A percentile compares a stretch with the other conserved stretches of the same genome.
These are phyloP conservation scores for Tephrocybe rancida DNA, from an alignment of 768 basidiomycete genomes.

Conservation along the genomic window DNA sequence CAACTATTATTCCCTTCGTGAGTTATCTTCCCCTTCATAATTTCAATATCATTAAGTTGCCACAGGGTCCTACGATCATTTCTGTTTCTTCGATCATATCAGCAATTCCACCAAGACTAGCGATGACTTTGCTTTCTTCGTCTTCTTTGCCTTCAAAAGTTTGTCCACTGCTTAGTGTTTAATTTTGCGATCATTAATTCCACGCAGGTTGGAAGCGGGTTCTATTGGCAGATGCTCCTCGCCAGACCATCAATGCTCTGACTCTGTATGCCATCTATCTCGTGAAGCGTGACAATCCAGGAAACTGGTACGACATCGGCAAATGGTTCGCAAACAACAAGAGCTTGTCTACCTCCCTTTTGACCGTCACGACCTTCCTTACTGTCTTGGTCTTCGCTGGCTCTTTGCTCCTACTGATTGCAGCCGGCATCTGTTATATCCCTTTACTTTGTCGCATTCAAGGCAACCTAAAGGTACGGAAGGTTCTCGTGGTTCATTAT, in stretches of 20 bases:
- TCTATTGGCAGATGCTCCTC: slow-evolving; percentile 91
- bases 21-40: slow-evolving; percentile 28
- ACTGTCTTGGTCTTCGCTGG: slow-evolving; percentile 88
- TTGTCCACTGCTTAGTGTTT: slow-evolving; percentile 24
- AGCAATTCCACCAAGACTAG: slow-evolving; percentile 93
- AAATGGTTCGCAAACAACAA: slow-evolving; percentile 82
- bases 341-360: slow-evolving; percentile 71
- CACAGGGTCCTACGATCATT: slow-evolving; percentile 91
- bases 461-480: slow-evolving; percentile 88
- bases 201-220: slow-evolving; percentile 82
- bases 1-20: slow-evolving; percentile 94
- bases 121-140: slow-evolving; percentile 98
- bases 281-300: slow-evolving; percentile 37
- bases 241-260: slow-evolving; percentile 96
- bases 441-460: slow-evolving; percentile 96
- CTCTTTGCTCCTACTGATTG: slow-evolving; percentile 77
- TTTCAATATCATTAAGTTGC: slow-evolving; percentile 10
- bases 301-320: slow-evolving; percentile 66
- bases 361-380: slow-evolving; percentile 89
- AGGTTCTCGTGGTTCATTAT: not conserved
- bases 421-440: slow-evolving; percentile 87
- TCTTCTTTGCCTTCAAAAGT: slow-evolving; percentile 99
- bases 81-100: slow-evolving; percentile 98
- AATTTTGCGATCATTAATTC: not conserved
- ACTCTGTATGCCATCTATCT: slow-evolving; percentile 90